Percentiles rank a stretch among this genome's conserved stretches.
Evolutionary conservation across 352 stramenopile species (phyloP).

Genomic region (Globisporangium yorkense): DNA sequence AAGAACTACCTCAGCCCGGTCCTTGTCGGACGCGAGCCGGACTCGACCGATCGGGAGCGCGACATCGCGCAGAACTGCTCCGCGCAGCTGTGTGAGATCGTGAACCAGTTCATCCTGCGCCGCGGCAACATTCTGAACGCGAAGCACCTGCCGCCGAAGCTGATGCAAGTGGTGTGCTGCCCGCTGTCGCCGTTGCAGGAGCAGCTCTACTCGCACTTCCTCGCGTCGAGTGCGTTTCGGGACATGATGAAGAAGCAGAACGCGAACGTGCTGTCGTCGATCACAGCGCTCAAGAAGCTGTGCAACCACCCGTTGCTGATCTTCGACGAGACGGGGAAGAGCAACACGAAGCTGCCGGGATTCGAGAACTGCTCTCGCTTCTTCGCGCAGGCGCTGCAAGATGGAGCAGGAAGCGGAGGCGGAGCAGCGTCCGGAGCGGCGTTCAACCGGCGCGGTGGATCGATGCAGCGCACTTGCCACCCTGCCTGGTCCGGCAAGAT

Average conservation of each 20-base stretch:
- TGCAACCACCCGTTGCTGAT: conserved; percentile 97
- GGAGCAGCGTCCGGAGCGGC: background rate
- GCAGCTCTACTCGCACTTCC: conserved; percentile 95
- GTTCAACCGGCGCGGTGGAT: conserved; percentile 26
- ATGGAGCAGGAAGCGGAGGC: background rate
- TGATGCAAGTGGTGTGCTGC: conserved; percentile 99
- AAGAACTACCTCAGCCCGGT: conserved; percentile 91
- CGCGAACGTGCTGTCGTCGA: conserved; percentile 79
- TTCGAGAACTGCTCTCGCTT: conserved; percentile 73
- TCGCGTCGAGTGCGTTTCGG: conserved; percentile 92
- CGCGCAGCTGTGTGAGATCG: conserved; percentile 93
- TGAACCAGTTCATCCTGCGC: conserved; percentile 98
- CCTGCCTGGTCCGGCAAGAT: conserved; percentile 88
- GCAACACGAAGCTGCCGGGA: conserved; percentile 70
- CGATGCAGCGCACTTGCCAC: conserved; percentile 62
- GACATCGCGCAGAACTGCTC: conserved; percentile 84
- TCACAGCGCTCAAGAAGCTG: conserved; percentile 94
- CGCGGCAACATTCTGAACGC: conserved; percentile 98
- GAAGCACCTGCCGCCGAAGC: conserved; percentile 96
- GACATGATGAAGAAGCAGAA: conserved; percentile 96
- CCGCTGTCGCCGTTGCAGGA: conserved; percentile 94
- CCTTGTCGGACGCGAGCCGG: conserved; percentile 84
- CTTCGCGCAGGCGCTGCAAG: conserved; percentile 35
- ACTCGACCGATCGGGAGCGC: conserved; percentile 81
- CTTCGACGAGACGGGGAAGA: conserved; percentile 81